A percentile compares a stretch with the other conserved stretches of the same genome.
These are phyloP conservation scores for Elongisporangium prolatum DNA, from an alignment of 352 stramenopile species.

Conservation along the genomic window DNA sequence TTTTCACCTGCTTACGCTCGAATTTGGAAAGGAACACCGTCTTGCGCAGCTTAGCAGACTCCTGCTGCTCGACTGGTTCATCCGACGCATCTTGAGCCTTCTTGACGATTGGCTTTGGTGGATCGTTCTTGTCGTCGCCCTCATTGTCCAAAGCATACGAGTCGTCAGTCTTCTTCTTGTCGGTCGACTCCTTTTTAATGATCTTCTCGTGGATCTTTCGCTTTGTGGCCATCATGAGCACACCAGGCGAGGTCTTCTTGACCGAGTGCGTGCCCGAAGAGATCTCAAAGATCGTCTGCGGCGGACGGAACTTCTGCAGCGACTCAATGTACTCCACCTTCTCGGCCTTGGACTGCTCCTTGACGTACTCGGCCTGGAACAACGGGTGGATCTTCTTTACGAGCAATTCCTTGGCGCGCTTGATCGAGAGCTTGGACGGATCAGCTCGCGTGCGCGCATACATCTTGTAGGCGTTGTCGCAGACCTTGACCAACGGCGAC, in stretches of 20 bases:
- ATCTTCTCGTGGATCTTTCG: slow-evolving; percentile 81
- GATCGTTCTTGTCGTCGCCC: slow-evolving; percentile 8
- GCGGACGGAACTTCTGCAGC: slow-evolving; percentile 91
- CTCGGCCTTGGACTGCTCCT: slow-evolving; percentile 68
- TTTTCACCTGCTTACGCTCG: slow-evolving; percentile 94
- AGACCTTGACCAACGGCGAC: slow-evolving; percentile 84
- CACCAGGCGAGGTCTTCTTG: slow-evolving; percentile 69
- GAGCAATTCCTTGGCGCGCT: slow-evolving; percentile 91
- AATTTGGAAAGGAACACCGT: slow-evolving; percentile 92
- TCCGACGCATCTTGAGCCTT: slow-evolving; percentile 6
- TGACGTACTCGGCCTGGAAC: slow-evolving; percentile 83
- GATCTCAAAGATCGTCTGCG: slow-evolving; percentile 96
- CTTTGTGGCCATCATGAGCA: slow-evolving; percentile 88
- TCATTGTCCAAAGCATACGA: slow-evolving; percentile 7
- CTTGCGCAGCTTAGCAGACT: slow-evolving; percentile 33
- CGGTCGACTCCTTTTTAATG: slow-evolving; percentile 70
- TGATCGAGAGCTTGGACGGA: slow-evolving; percentile 93
- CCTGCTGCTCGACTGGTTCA: slow-evolving; percentile 3
- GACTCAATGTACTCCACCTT: slow-evolving; percentile 91
- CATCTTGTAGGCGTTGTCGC: slow-evolving; percentile 97
- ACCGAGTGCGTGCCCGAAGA: slow-evolving; percentile 75
- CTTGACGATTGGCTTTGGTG: slow-evolving; percentile 5
- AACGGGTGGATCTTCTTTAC: slow-evolving; percentile 92
- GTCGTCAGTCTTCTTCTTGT: slow-evolving; percentile 37
- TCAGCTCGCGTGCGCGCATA: slow-evolving; percentile 95